These are phyloP conservation scores for Xylariaceae sp. DNA, from an alignment of 2,329 filamentous ascomycete species.

Conservation along the genomic window DNA sequence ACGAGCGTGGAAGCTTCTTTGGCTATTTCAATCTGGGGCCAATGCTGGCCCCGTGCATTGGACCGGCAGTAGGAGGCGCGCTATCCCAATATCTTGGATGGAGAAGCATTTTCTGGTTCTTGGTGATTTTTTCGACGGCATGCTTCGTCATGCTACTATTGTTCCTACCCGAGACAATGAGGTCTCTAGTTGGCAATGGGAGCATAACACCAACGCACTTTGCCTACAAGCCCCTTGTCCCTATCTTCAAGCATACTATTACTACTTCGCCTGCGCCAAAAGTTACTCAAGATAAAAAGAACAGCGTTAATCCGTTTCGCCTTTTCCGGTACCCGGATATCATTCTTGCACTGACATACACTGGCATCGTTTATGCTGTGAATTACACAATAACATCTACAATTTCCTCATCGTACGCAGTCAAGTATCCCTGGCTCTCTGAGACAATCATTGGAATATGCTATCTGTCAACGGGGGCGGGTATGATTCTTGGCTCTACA, in stretches of 20 bases:
- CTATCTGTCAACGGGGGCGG: no score
- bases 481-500: no score
- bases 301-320: background rate
- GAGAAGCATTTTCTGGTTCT: background rate
- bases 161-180: background rate
- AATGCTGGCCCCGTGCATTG: background rate
- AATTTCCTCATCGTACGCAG: no score
- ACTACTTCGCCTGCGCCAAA: background rate
- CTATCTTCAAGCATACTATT: background rate
- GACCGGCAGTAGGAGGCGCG: background rate
- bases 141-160: background rate
- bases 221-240: no score
- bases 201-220: background rate
- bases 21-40: no score
- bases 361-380: constrained; percentile 18
- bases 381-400: background rate
- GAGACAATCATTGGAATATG: no score
- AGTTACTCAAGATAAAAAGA: background rate
- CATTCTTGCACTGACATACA: constrained; percentile 16
- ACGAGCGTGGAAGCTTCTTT: no score
- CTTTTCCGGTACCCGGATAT: constrained; percentile 10
- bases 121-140: background rate
- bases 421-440: no score
- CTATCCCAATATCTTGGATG: background rate
- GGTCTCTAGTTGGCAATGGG: background rate